Evolutionary conservation across 2,329 filamentous ascomycete genomes (phyloP), one percentile per base, ranked within the genome.

Genomic region (Colletotrichum costaricense): DNA sequence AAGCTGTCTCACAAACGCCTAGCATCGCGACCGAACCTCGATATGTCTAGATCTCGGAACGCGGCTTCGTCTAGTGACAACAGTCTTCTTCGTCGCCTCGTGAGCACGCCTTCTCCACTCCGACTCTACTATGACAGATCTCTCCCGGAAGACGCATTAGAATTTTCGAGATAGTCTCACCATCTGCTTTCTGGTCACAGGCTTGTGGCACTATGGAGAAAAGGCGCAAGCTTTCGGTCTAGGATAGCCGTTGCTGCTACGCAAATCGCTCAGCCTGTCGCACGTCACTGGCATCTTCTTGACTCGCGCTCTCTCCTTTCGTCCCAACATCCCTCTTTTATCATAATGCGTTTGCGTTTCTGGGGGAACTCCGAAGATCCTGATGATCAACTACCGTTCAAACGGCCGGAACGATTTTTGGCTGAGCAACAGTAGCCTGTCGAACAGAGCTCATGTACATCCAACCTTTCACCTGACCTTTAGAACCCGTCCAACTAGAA

Each of bases 231-330:
- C 62, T 33, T 22, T 56, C 56, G 58, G 35, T 16, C 63, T 26
- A 49, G 69, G 64, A 55, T 72, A 55, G 46, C 49, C 64, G 69
- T 58, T 55, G 67, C 60, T 69, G 54, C n/a, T 9, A 54, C 35
- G 22, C 35, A 5, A 62, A n/a, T 30, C 38, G 56, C 69, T 63
- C 69, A 62, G 22, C 67, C 26, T 46, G 38, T 16, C 67, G 59
- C 8, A 60, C 35, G 67, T 73, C 67, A 66, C 49, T 73, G 67
- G 58, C 56, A 73, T 56, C 62, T 67, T 35, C 35, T 38, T 49
- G 59, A 57, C 71, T 70, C 56, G 46, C 56, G 16, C 62, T 73
- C 55, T 14, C 19, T 62, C 52, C 49, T 68, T 67, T 72, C 69
- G 35, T 72, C 69, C 69, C 56, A 72, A 38, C 24, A 59, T n/a